A percentile compares a stretch with the other conserved stretches of the same genome.
These are phyloP conservation scores for Neotropicomus parvogracilis DNA, from an alignment of 1,284 basidiomycete species.

Conservation along the genomic window DNA sequence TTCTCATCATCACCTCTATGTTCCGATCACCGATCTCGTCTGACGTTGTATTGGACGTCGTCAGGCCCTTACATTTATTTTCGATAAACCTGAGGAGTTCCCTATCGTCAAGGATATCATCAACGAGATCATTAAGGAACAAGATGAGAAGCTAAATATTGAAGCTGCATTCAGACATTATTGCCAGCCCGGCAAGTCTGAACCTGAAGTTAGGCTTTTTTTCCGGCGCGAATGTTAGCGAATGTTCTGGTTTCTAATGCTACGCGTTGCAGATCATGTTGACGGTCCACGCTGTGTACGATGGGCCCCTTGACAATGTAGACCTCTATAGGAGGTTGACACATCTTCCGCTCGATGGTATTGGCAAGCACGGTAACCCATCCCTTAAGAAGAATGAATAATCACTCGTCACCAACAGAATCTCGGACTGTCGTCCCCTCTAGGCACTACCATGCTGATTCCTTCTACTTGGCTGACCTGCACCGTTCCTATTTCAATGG, in stretches of 20 bases:
- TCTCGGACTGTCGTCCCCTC: too few species aligned
- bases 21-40: background rate
- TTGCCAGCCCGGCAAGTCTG: background rate
- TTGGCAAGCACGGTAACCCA: background rate
- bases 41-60: background rate
- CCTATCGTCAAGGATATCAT: slow-evolving; percentile 15
- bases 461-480: background rate
- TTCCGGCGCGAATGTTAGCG: background rate
- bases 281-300: slow-evolving; percentile 16
- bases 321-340: slow-evolving; percentile 11
- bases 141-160: slow-evolving; percentile 13
- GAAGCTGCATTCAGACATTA: slow-evolving; percentile 16
- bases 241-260: background rate
- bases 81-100: background rate
- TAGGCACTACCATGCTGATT: background rate
- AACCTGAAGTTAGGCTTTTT: background rate
- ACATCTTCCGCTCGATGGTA: background rate
- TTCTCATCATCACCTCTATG: background rate
- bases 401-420: background rate
- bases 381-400: background rate
- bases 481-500: background rate
- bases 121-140: slow-evolving; percentile 1
- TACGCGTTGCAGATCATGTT: slow-evolving; percentile 4
- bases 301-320: background rate
- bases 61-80: background rate